Percentiles rank a stretch among this genome's conserved stretches.
Evolutionary conservation across 139 green algal species (phyloP).

Genomic region (Mychonastes homosphaera): DNA sequence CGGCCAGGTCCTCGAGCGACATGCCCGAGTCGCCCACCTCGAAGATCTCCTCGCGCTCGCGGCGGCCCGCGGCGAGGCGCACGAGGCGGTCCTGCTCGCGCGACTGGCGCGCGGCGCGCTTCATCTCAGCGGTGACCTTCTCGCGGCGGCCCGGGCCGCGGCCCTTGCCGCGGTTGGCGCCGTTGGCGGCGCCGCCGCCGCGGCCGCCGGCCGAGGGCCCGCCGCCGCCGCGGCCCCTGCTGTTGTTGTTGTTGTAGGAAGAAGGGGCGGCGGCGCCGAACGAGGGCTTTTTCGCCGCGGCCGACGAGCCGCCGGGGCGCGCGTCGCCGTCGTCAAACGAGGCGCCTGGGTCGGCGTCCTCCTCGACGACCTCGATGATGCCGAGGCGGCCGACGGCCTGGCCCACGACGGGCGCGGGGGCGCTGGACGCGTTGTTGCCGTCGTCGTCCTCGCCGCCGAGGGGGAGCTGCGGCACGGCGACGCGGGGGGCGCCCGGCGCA

Average conservation of each 20-base stretch:
- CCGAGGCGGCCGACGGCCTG: neutral
- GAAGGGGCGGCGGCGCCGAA: neutral
- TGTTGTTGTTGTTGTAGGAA: neutral
- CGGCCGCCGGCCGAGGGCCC: neutral
- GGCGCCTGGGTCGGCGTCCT: neutral
- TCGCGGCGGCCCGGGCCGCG: neutral
- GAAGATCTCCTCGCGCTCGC: constrained; percentile 81
- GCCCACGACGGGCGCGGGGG: neutral
- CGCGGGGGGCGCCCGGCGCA: too few relatives aligned
- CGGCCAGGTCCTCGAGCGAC: constrained; percentile 68
- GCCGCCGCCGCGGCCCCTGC: neutral
- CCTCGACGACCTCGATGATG: neutral
- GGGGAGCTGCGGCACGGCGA: constrained; percentile 11
- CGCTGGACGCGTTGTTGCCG: neutral
- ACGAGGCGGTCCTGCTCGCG: constrained; percentile 34
- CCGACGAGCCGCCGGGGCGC: neutral
- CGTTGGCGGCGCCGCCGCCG: neutral
- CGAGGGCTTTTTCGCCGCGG: neutral
- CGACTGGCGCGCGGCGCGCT: constrained; percentile 37
- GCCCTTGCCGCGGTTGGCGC: neutral
- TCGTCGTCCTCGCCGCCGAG: neutral
- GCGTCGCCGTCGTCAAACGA: neutral
- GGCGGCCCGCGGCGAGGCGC: constrained; percentile 17
- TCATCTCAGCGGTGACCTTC: constrained; percentile 52
- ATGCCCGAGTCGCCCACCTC: constrained; percentile 86